Evolutionary conservation across 2,329 filamentous ascomycete species (phyloP).

Genomic region (Clonostachys chloroleuca): DNA sequence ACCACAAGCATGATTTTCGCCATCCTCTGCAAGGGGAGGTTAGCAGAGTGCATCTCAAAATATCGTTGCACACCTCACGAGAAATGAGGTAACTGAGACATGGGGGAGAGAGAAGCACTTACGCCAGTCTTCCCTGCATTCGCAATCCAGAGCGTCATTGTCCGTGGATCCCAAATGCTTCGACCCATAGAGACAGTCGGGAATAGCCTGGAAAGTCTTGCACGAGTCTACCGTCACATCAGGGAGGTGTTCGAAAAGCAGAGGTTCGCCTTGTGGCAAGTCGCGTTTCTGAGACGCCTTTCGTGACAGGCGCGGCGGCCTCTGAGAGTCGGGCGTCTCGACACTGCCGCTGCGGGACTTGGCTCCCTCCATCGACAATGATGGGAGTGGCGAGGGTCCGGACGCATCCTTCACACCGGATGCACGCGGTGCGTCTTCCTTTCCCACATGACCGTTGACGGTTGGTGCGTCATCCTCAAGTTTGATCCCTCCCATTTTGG

Average conservation of each 20-base stretch:
- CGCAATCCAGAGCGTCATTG: slow-evolving; percentile 86
- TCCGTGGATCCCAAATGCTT: slow-evolving; percentile 90
- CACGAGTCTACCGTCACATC: slow-evolving; percentile 76
- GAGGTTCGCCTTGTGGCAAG: slow-evolving; percentile 44
- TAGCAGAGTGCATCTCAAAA: neutral
- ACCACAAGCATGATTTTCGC: slow-evolving; percentile 79
- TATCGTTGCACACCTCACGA: no score
- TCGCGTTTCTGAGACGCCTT: slow-evolving; percentile 66
- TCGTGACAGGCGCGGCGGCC: slow-evolving; percentile 68
- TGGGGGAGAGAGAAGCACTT: slow-evolving; percentile 36
- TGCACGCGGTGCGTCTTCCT: slow-evolving; percentile 32
- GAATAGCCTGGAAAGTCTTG: slow-evolving; percentile 73
- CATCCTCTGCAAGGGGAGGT: slow-evolving; percentile 38
- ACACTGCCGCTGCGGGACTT: slow-evolving; percentile 43
- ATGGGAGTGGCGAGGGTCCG: slow-evolving; percentile 34
- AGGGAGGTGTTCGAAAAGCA: slow-evolving; percentile 69
- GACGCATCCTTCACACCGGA: slow-evolving; percentile 25
- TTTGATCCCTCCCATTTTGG: slow-evolving; percentile 38
- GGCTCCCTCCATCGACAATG: slow-evolving; percentile 35
- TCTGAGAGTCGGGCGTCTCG: slow-evolving; percentile 41
- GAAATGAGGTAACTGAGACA: no score
- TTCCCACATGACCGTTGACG: slow-evolving; percentile 9
- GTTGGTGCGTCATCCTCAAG: slow-evolving; percentile 32
- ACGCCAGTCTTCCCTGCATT: slow-evolving; percentile 95
- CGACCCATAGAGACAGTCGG: slow-evolving; percentile 84